A percentile compares a stretch with the other conserved stretches of the same genome.
Conservation (phyloP, 73 alveolate genomes). For the Symbiodinium pilosum region DNA sequence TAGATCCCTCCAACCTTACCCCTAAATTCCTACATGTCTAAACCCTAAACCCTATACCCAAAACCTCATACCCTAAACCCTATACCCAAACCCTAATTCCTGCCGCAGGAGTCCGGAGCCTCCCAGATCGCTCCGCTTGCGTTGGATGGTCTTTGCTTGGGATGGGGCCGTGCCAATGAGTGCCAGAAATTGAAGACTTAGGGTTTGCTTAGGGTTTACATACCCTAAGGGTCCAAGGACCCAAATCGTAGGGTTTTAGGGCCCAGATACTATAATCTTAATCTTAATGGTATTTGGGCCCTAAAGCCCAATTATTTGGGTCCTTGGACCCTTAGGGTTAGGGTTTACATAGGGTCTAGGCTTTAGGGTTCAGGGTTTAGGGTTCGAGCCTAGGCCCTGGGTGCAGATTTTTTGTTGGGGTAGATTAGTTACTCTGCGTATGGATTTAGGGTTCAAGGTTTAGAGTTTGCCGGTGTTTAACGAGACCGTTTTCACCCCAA, state of each 20-base stretch:
- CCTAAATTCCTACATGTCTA: background rate
- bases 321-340: too few relatives aligned
- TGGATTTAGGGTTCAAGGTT: too few relatives aligned
- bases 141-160: background rate
- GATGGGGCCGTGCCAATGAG: background rate
- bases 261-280: background rate
- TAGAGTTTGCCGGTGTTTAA: too few relatives aligned
- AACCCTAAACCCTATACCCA: background rate
- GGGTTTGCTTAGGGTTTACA: too few relatives aligned
- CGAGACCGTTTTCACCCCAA: too few relatives aligned
- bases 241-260: background rate
- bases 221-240: background rate
- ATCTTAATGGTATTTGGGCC: too few relatives aligned
- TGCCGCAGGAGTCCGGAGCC: background rate
- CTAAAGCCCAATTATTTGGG: background rate
- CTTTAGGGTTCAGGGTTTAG: too few relatives aligned
- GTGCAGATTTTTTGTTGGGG: too few relatives aligned
- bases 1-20: background rate
- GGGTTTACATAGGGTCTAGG: too few relatives aligned
- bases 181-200: background rate
- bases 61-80: background rate
- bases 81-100: background rate
- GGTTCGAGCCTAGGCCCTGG: too few relatives aligned
- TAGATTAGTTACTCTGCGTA: too few relatives aligned
- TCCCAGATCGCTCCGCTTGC: background rate